Base-by-base conservation (phyloP, 441 rosid species). In the Pelargonium myrrhifolium region DNA sequence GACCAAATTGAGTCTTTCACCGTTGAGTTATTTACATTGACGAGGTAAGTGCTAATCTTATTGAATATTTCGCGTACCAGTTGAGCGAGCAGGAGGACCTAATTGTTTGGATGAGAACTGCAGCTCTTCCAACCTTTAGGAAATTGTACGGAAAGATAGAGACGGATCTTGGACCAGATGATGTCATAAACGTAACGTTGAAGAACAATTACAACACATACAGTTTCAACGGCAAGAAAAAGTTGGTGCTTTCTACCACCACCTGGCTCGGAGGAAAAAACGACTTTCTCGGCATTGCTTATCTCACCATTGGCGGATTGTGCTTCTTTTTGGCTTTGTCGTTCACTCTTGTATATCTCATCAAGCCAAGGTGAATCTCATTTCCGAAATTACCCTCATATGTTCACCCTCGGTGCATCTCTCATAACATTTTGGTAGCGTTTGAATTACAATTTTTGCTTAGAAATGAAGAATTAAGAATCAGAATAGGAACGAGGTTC, bases 61-160 rank as follows among this genome's bases (percentile, higher is more conserved):
- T 10, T 37, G 21, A 11, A 45, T 28, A 3, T 61, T 72, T 55
- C 68, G 65, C 20, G 9, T 17, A 21, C 73, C 81, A 83, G 87
- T 71, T 83, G 66, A 79, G 75, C 35, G 73, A 81, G 68, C 87
- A 83, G 72, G 87, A 78, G 64, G 84, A 79, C 62, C 81, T 83
- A 37, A 83, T 83, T 0, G 87, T 81, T 42, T 83, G 87, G 87
- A 83, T 83, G 87, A 77, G 84, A 10, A 81, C 87, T 0, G 87
- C 87, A 4, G 87, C 87, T 0, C 76, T 83, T 55, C 84, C 87
- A 21, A 81, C 77, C 9, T 83, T 83, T 56, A 79, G 87, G 65
- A 83, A 83, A 71, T 75, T 83, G 11, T 83, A 81, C n/a, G 84
- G 84, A 43, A 81, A 56, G 78, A 81, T 83, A 71, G 84, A 77